Percentiles rank a stretch among this genome's conserved stretches.
These are phyloP conservation scores for Lentinula lateritia DNA, from an alignment of 768 basidiomycete genomes.

Conservation along the genomic window DNA sequence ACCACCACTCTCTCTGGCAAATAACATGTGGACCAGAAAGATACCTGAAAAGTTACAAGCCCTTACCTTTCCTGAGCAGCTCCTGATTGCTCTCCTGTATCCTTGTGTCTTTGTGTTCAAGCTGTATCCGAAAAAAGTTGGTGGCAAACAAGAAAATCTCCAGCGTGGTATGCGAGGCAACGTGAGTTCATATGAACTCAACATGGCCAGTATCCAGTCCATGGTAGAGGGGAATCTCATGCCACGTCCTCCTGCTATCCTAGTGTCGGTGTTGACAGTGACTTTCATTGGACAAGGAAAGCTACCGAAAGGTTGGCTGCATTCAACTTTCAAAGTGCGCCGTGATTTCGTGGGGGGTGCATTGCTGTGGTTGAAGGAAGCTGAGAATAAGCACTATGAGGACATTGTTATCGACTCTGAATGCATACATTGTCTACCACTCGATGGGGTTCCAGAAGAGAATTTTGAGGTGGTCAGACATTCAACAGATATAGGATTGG, in stretches of 20 bases:
- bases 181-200: constrained; percentile 24
- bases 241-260: constrained; percentile 20
- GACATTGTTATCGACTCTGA: constrained; percentile 19
- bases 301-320: constrained; percentile 22
- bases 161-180: constrained; percentile 29
- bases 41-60: not conserved
- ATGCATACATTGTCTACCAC: constrained; percentile 19
- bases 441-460: constrained; percentile 28
- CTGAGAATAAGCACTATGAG: constrained; percentile 25
- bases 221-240: constrained; percentile 31
- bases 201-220: constrained; percentile 16
- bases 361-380: constrained; percentile 22
- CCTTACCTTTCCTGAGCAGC: constrained; percentile 3
- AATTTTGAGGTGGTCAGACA: not conserved
- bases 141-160: constrained; percentile 6
- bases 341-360: constrained; percentile 21
- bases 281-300: constrained; percentile 27
- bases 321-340: constrained; percentile 24
- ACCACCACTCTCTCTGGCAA: constrained; percentile 2
- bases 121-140: constrained; percentile 20
- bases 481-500: constrained; percentile 1
- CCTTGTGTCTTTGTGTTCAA: constrained; percentile 29
- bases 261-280: constrained; percentile 26
- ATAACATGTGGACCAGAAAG: constrained; percentile 9
- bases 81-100: constrained; percentile 14